Percentiles rank a stretch among this genome's conserved stretches.
These are phyloP conservation scores for Kodamaea alishanica DNA, from an alignment of 1,139 yeast genomes.

Conservation along the genomic window DNA sequence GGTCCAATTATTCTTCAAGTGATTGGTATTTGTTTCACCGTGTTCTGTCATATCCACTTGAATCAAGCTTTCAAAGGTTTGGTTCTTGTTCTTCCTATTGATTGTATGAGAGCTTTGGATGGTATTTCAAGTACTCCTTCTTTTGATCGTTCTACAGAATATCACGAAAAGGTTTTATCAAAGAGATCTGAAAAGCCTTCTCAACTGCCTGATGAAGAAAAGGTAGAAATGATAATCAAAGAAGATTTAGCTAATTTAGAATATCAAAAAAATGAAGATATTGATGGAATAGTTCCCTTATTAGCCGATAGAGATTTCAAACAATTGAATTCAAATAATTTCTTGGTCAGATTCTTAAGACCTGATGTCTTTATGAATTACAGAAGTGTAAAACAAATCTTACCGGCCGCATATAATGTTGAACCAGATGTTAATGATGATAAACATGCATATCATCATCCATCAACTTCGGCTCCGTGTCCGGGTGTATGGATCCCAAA, in stretches of 20 bases:
- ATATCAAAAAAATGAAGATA: constrained; percentile 10
- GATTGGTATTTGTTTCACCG: constrained; percentile 59
- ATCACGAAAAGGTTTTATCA: constrained; percentile 31
- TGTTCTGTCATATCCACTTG: constrained; percentile 60
- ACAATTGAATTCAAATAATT: constrained; percentile 25
- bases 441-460: constrained; percentile 58
- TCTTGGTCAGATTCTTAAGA: constrained; percentile 47
- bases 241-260: constrained; percentile 22
- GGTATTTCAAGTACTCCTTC: constrained; percentile 60
- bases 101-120: constrained; percentile 66
- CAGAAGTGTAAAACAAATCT: constrained; percentile 47
- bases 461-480: constrained; percentile 61
- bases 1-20: constrained; percentile 83
- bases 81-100: constrained; percentile 56
- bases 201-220: constrained; percentile 15
- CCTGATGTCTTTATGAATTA: constrained; percentile 66
- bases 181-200: constrained; percentile 14
- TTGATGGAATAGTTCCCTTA: constrained; percentile 34
- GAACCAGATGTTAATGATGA: constrained; percentile 30
- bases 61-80: constrained; percentile 63
- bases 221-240: constrained; percentile 20
- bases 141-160: constrained; percentile 36
- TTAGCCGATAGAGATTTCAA: constrained; percentile 54
- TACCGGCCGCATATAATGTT: constrained; percentile 48
- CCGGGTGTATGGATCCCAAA: constrained; percentile 86